Conservation (phyloP, 2,329 filamentous ascomycete genomes). For the Fusarium lyarnte region DNA sequence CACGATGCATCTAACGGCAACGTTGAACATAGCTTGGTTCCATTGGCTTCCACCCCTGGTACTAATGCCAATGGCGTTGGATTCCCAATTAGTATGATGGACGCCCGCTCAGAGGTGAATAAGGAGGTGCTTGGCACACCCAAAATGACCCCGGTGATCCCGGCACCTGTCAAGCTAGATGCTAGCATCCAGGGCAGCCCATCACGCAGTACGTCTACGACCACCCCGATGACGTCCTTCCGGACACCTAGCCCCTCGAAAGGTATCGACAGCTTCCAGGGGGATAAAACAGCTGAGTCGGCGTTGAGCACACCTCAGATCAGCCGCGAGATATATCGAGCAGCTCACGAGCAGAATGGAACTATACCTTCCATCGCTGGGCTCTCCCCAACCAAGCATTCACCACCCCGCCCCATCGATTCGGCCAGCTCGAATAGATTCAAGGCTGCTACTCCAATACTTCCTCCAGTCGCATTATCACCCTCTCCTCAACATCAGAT, state of each 20-base stretch:
- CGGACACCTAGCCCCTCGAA: slow-evolving; percentile 40
- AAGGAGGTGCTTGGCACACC: slow-evolving; percentile 15
- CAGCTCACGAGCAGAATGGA: slow-evolving; percentile 44
- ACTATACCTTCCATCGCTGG: slow-evolving; percentile 57
- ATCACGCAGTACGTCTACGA: slow-evolving; percentile 2
- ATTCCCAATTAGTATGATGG: not conserved
- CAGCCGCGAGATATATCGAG: slow-evolving; percentile 42
- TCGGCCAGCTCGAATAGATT: slow-evolving; percentile 43
- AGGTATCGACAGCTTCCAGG: slow-evolving; percentile 37
- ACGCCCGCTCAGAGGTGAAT: slow-evolving; percentile 3
- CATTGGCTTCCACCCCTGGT: slow-evolving; percentile 20
- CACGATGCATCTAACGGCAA: slow-evolving; percentile 12
- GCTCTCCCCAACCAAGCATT: slow-evolving; percentile 63
- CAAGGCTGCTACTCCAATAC: slow-evolving; percentile 54
- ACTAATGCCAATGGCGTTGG: slow-evolving; percentile 23
- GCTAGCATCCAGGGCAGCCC: slow-evolving; percentile 24
- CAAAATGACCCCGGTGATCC: slow-evolving; percentile 31
- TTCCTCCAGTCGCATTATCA: slow-evolving; percentile 67
- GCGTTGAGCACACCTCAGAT: slow-evolving; percentile 43
- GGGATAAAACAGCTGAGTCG: slow-evolving; percentile 38
- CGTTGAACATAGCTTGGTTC: slow-evolving; percentile 16
- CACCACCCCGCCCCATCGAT: slow-evolving; percentile 52
- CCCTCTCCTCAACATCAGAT: slow-evolving; percentile 67
- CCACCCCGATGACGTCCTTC: slow-evolving; percentile 34
- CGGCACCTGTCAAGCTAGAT: slow-evolving; percentile 38